These are phyloP conservation scores for Auxenochlorella pyrenoidosa DNA, from an alignment of 139 green algal species.

Conservation along the genomic window DNA sequence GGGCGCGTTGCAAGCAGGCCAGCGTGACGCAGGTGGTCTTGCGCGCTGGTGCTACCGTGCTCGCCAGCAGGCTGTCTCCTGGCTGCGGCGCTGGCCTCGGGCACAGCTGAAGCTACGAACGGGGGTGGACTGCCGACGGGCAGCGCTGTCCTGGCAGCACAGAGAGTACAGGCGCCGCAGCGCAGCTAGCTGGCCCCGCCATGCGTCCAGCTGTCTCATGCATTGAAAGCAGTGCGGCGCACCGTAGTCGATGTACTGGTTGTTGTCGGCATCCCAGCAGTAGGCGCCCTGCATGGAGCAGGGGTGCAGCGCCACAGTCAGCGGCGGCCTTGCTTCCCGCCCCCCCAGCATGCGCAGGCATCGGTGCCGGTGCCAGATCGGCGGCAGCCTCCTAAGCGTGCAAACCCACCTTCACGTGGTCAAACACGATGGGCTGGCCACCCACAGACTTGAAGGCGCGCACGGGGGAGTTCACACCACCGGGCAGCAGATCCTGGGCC, in stretches of 20 bases:
- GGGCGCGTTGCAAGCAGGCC: too few relatives aligned
- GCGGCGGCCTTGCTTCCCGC: neutral
- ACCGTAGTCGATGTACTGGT: conserved; percentile 95
- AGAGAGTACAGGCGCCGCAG: too few relatives aligned
- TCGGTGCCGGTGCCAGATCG: neutral
- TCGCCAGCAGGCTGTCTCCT: neutral
- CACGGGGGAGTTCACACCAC: conserved; percentile 98
- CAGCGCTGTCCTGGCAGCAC: too few relatives aligned
- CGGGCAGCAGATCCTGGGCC: conserved; percentile 93
- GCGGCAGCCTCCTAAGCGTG: neutral
- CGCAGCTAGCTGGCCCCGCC: too few relatives aligned
- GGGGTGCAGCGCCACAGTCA: neutral
- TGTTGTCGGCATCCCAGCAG: conserved; percentile 92
- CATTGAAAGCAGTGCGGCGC: neutral
- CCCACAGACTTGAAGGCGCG: conserved; percentile 98
- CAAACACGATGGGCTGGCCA: conserved; percentile 97
- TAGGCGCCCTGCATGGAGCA: conserved; percentile 72
- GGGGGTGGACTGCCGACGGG: too few relatives aligned
- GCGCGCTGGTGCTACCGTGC: neutral
- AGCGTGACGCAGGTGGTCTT: neutral
- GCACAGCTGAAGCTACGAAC: too few relatives aligned
- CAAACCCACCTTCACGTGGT: conserved; percentile 83
- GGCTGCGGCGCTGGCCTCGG: neutral
- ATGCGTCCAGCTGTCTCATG: too few relatives aligned
- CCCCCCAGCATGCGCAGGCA: neutral